These are phyloP conservation scores for Scheffersomyces titani DNA, from an alignment of 1,139 yeast species.

Conservation along the genomic window DNA sequence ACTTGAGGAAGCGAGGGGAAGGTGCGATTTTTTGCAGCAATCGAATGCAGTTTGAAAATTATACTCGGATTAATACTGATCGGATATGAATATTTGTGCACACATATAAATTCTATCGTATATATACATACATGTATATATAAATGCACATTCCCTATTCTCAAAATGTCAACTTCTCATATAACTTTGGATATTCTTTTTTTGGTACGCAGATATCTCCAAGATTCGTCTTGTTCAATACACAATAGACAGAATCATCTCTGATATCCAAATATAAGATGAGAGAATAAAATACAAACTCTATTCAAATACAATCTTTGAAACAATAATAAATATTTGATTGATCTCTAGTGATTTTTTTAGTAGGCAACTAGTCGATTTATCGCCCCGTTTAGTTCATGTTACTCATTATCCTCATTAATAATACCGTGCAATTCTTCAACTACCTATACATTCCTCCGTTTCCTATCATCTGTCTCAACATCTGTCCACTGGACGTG, in stretches of 20 bases:
- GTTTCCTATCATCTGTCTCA: slow-evolving; percentile 37
- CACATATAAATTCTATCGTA: too few relatives aligned
- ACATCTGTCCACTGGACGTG: slow-evolving; percentile 58
- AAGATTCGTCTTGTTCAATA: too few relatives aligned
- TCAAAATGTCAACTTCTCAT: too few relatives aligned
- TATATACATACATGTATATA: too few relatives aligned
- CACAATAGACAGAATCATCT: background rate
- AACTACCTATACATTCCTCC: slow-evolving; percentile 11
- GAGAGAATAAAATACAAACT: background rate
- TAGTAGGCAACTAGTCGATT: background rate
- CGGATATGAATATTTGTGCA: too few relatives aligned
- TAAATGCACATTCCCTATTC: too few relatives aligned
- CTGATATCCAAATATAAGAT: background rate
- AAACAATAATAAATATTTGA: too few relatives aligned
- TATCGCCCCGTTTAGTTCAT: background rate
- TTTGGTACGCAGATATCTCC: too few relatives aligned
- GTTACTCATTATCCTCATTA: background rate
- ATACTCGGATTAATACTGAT: too few relatives aligned
- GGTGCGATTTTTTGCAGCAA: background rate
- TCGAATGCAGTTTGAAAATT: too few relatives aligned
- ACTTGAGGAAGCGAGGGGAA: background rate
- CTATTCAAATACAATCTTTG: too few relatives aligned
- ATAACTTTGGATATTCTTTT: too few relatives aligned
- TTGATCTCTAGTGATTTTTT: background rate
- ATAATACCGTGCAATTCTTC: background rate